Conservation (phyloP, 768 basidiomycete genomes). For the Suillus variegatus region DNA sequence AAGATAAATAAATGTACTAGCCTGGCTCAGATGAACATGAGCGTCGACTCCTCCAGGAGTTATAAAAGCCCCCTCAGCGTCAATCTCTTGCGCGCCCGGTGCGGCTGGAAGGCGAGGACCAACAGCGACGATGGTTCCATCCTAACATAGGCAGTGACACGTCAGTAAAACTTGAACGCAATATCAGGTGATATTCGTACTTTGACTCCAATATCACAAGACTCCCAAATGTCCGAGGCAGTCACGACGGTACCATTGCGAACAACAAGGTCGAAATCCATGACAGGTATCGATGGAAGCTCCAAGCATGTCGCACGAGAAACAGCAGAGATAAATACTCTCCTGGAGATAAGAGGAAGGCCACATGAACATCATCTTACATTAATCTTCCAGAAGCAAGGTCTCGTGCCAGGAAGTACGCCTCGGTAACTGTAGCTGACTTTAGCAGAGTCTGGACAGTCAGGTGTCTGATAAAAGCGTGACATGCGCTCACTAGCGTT, state of each 20-base stretch:
- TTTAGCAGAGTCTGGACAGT: background rate
- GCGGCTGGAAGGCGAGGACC: conserved; percentile 15
- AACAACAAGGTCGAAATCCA: conserved; percentile 17
- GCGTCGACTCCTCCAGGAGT: conserved; percentile 39
- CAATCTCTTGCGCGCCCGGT: conserved; percentile 30
- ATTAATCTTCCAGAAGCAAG: background rate
- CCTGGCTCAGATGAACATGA: conserved; percentile 38
- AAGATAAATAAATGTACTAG: background rate
- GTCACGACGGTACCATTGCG: conserved; percentile 20
- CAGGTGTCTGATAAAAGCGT: background rate
- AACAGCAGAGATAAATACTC: background rate
- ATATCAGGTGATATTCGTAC: background rate
- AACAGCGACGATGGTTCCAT: conserved; percentile 32
- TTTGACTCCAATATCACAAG: conserved; percentile 33
- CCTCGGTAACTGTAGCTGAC: background rate
- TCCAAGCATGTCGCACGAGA: background rate
- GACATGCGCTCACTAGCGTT: background rate
- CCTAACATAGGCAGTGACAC: conserved; percentile 5
- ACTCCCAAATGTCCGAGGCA: conserved; percentile 16
- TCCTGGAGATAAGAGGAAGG: conserved; percentile 4
- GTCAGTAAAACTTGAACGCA: background rate
- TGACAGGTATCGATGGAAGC: background rate
- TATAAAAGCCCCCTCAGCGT: conserved; percentile 36
- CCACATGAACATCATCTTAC: conserved; percentile 1
- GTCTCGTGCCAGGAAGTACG: conserved; percentile 3